Percentiles rank a stretch among this genome's conserved stretches.
These are phyloP conservation scores for Fusarium tjaetaba DNA, from an alignment of 2,329 filamentous ascomycete genomes.

Conservation along the genomic window DNA sequence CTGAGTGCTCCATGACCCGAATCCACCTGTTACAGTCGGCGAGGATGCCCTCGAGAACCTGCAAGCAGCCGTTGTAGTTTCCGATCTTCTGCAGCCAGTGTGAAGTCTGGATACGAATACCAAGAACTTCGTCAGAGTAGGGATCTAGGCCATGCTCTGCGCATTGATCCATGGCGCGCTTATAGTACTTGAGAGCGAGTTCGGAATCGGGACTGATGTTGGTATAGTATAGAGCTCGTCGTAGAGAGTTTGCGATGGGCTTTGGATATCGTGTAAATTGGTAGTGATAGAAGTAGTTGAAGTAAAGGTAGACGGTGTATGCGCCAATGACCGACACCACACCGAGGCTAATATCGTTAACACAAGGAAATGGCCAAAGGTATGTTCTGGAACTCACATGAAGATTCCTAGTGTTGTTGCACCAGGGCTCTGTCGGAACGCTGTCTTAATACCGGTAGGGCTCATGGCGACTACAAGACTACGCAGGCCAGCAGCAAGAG, in stretches of 20 bases:
- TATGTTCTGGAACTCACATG: conserved; percentile 40
- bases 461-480: conserved; percentile 49
- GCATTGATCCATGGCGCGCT: conserved; percentile 78
- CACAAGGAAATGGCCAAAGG: background rate
- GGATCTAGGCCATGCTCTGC: conserved; percentile 82
- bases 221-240: conserved; percentile 86
- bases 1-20: conserved; percentile 61
- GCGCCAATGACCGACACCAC: conserved; percentile 45
- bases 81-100: conserved; percentile 81
- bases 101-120: conserved; percentile 85
- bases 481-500: conserved; percentile 48
- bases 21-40: conserved; percentile 74
- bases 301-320: conserved; percentile 56
- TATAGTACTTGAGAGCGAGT: conserved; percentile 84
- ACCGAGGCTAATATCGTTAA: conserved; percentile 41
- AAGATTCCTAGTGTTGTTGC: conserved; percentile 45
- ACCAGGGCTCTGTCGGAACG: conserved; percentile 48
- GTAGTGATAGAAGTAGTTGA: conserved; percentile 64
- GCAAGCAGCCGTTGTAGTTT: conserved; percentile 74
- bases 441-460: conserved; percentile 49
- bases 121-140: conserved; percentile 90
- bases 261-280: conserved; percentile 71
- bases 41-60: conserved; percentile 81
- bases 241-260: conserved; percentile 78
- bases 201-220: conserved; percentile 79